These are phyloP conservation scores for Colletotrichum lindemuthianum DNA, from an alignment of 2,329 filamentous ascomycete species.

Conservation along the genomic window DNA sequence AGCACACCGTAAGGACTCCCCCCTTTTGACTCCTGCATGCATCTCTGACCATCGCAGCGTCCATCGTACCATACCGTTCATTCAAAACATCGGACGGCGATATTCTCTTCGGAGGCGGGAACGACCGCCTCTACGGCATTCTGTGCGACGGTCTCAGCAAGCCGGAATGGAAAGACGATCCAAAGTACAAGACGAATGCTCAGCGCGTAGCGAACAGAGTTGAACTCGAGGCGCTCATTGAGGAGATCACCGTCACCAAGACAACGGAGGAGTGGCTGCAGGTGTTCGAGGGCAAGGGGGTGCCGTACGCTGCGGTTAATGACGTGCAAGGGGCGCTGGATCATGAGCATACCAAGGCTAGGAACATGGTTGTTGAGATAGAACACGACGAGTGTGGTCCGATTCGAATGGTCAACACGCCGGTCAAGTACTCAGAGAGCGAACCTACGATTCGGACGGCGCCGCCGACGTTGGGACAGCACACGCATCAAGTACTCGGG, in stretches of 20 bases:
- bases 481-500: constrained; percentile 80
- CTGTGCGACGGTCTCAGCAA: constrained; percentile 69
- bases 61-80: constrained; percentile 93
- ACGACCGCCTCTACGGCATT: constrained; percentile 74
- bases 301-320: constrained; percentile 93
- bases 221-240: constrained; percentile 82
- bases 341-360: constrained; percentile 84
- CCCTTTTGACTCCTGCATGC: too few relatives aligned
- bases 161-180: constrained; percentile 69
- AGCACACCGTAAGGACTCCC: constrained; percentile 78
- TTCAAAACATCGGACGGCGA: constrained; percentile 80
- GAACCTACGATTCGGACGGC: constrained; percentile 79
- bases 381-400: constrained; percentile 85
- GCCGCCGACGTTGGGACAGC: constrained; percentile 87
- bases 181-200: constrained; percentile 69
- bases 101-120: constrained; percentile 77
- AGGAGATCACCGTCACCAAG: constrained; percentile 76
- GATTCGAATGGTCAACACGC: constrained; percentile 91
- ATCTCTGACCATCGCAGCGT: constrained; percentile 64
- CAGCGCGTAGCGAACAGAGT: constrained; percentile 75
- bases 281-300: constrained; percentile 86
- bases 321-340: constrained; percentile 87
- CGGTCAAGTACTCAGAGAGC: constrained; percentile 91
- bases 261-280: constrained; percentile 91
- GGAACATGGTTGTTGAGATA: constrained; percentile 90